A percentile compares a stretch with the other conserved stretches of the same genome.
These are phyloP conservation scores for Endotrypanum monterogeii DNA, from an alignment of 208 protist genomes.

Conservation along the genomic window DNA sequence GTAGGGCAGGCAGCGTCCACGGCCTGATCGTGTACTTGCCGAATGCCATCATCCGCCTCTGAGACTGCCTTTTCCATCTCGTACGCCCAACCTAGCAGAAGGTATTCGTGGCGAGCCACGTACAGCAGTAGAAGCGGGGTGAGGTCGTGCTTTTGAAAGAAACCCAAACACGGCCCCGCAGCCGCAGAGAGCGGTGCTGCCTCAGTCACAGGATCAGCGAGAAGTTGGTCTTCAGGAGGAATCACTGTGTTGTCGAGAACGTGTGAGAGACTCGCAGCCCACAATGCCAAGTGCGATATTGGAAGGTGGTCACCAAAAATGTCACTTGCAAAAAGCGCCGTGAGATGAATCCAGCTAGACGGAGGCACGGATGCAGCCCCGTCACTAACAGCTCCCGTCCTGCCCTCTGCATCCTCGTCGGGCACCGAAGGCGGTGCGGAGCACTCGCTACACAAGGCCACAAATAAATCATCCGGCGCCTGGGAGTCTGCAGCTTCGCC, in stretches of 20 bases:
- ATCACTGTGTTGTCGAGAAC: not conserved
- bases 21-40: not conserved
- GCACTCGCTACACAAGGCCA: not conserved
- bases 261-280: not conserved
- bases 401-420: not conserved
- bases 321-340: conserved; percentile 12
- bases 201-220: not conserved
- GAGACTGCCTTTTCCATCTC: not conserved
- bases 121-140: conserved; percentile 16
- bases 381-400: not conserved
- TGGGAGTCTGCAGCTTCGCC: not conserved
- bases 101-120: conserved; percentile 19
- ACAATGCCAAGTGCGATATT: conserved; percentile 6
- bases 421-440: not conserved
- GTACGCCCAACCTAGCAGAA: conserved; percentile 11
- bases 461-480: conserved; percentile 8
- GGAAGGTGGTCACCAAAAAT: conserved; percentile 17
- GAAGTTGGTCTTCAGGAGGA: not conserved
- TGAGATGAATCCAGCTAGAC: not conserved
- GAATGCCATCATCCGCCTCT: not conserved
- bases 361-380: not conserved
- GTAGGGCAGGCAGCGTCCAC: not conserved
- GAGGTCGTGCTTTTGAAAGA: not conserved
- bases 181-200: not conserved
- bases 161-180: not conserved